Base-by-base conservation (phyloP, 164 flowering plant genomes). In the Annona cherimola region DNA sequence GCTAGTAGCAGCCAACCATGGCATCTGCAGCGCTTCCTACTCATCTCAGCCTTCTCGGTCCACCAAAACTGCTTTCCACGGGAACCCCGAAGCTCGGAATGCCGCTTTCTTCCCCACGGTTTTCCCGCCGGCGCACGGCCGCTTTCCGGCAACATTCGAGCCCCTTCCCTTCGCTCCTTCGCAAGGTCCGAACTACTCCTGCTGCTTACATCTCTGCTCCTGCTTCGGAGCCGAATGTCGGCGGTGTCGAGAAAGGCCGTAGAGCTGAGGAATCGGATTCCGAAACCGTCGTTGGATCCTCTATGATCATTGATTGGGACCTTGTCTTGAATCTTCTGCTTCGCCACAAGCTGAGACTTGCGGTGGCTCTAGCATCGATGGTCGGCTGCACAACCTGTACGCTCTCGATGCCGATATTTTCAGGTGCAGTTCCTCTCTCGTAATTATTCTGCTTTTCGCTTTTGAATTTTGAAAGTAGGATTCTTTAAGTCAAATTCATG, bases 371-470 rank as follows among this genome's bases (percentile, higher is more conserved):
- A 41, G 50, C 79, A 42, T 68, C 90, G 69, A 87, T 95, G 16
- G 16, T 91, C 50, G 90, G 91, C 6, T 86, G 94, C 79, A 76
- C 92, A 19, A 64, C 88, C 42, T 91, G 93, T 72, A 92, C 97
- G 71, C 96, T 95, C 62, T 88, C 94, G 4, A 88, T 95, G 97
- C 97, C 99, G 8, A 74, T 92, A 0, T 87, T 83, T 63, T 88
- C 97, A 0, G 97, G 98, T 93, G 81, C 57, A 2, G 64, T 44
- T 40, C 46, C 50, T 42, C n/a, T 66, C 50, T 42, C n/a, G 42
- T 18, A 66, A 66, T 66, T 46, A 12, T 46, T 7, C 16, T 64
- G 4, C 4, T 1, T 4, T 40, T 64, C 41, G 1, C 40, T 41
- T 40, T 35, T 0, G 6, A 62, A 20, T 2, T 35, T 35, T 7